phyloP scores from a whole-genome alignment of 2,329 filamentous ascomycete species.

The Seiridium unicorne region DNA sequence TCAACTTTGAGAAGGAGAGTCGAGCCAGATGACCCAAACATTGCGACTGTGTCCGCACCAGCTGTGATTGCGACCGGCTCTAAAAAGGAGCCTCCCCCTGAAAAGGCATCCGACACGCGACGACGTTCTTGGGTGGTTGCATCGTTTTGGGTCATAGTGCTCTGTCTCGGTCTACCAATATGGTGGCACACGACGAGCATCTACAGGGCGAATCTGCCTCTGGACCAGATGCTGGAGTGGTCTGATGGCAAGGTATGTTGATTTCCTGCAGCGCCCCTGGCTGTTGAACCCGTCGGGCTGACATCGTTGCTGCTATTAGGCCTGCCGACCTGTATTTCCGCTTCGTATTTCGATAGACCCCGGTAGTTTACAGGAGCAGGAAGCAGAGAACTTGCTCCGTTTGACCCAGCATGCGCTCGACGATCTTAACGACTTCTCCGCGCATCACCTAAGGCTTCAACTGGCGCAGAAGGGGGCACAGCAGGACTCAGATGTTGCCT shows the following conservation, averaged over 20 bases:
- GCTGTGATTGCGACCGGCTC: background rate
- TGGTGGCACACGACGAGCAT: constrained; percentile 97
- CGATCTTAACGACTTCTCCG: constrained; percentile 80
- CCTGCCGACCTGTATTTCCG: constrained; percentile 85
- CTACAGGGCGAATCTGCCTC: constrained; percentile 78
- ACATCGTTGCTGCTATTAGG: constrained; percentile 46
- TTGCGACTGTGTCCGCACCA: background rate
- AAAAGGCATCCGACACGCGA: constrained; percentile 67
- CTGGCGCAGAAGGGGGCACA: constrained; percentile 32
- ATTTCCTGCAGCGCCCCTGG: background rate
- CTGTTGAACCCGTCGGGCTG: constrained; percentile 5
- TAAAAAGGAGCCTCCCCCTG: constrained; percentile 66
- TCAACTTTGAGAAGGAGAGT: constrained; percentile 1
- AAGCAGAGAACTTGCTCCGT: constrained; percentile 71
- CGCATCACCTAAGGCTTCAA: constrained; percentile 76
- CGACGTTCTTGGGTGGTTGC: constrained; percentile 73
- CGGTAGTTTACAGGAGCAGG: constrained; percentile 60
- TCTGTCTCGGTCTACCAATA: constrained; percentile 82
- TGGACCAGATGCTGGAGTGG: constrained; percentile 88
- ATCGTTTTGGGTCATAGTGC: constrained; percentile 87
- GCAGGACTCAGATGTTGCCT: constrained; percentile 50
- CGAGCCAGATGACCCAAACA: background rate
- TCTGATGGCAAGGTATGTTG: constrained; percentile 75
- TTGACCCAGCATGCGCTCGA: constrained; percentile 86
- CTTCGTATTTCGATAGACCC: constrained; percentile 78